These are phyloP conservation scores for Penicillium paradoxum DNA, from an alignment of 495 filamentous ascomycete genomes.

Conservation along the genomic window DNA sequence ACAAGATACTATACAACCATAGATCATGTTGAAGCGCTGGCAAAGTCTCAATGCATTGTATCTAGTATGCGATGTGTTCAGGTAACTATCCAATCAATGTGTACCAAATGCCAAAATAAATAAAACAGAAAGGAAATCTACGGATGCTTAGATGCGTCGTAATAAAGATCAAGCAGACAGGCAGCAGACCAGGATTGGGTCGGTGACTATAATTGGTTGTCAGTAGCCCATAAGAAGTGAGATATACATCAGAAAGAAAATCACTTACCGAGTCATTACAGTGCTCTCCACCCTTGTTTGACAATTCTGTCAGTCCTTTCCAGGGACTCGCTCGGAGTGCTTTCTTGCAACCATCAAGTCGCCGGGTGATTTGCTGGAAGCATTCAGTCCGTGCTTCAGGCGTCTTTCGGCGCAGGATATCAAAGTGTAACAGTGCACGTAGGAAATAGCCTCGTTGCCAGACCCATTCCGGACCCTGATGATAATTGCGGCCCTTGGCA, in stretches of 20 bases:
- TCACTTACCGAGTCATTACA: slow-evolving; percentile 81
- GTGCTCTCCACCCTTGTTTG: slow-evolving; percentile 76
- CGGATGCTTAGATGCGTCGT: slow-evolving; percentile 61
- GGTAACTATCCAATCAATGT: not conserved
- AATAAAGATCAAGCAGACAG: slow-evolving; percentile 90
- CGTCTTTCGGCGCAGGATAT: slow-evolving; percentile 65
- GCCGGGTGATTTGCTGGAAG: slow-evolving; percentile 86
- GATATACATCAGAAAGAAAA: not conserved
- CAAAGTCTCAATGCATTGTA: not conserved
- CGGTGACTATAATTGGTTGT: slow-evolving; percentile 54
- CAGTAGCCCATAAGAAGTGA: slow-evolving; percentile 5
- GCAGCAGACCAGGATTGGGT: slow-evolving; percentile 95
- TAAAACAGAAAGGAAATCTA: slow-evolving; percentile 9
- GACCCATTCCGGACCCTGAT: slow-evolving; percentile 98
- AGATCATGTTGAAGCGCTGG: not conserved
- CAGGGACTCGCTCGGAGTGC: slow-evolving; percentile 72
- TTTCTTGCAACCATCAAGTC: slow-evolving; percentile 75
- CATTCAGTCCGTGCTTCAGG: slow-evolving; percentile 67
- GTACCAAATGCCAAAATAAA: not conserved
- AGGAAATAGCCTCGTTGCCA: slow-evolving; percentile 97
- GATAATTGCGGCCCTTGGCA: slow-evolving; percentile 91
- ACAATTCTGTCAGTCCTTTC: slow-evolving; percentile 92
- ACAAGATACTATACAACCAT: not conserved
- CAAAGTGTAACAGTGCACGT: slow-evolving; percentile 84
- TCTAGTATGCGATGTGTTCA: not conserved